These are phyloP conservation scores for Penicillium waksmanii DNA, from an alignment of 495 filamentous ascomycete genomes.

Conservation along the genomic window DNA sequence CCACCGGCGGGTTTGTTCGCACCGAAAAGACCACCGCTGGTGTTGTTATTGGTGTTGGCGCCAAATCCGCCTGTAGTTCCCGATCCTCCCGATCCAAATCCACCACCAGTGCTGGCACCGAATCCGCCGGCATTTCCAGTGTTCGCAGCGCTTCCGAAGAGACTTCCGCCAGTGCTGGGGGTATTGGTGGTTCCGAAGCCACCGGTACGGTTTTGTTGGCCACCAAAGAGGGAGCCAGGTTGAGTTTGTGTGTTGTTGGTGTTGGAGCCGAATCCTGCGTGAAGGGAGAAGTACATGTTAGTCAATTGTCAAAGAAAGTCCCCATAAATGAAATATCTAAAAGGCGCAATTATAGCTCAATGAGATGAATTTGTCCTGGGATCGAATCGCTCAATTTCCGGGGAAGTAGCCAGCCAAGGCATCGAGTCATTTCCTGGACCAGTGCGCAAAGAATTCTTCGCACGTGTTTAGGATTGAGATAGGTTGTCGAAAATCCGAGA, in stretches of 20 bases:
- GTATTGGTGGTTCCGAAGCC: constrained; percentile 55
- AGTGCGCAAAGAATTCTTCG: not conserved
- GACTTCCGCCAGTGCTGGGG: constrained; percentile 39
- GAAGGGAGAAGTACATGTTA: constrained; percentile 20
- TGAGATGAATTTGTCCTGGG: not conserved
- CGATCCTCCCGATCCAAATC: constrained; percentile 34
- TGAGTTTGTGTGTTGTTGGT: constrained; percentile 39
- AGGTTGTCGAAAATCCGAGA: not conserved
- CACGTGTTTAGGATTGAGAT: not conserved
- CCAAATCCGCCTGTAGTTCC: constrained; percentile 40
- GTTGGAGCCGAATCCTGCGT: constrained; percentile 43
- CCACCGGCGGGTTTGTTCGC: constrained; percentile 40
- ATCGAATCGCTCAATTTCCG: not conserved
- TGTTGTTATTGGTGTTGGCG: constrained; percentile 40
- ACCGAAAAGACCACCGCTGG: constrained; percentile 54
- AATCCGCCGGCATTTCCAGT: constrained; percentile 53
- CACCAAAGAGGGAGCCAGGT: constrained; percentile 41
- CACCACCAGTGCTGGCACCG: constrained; percentile 39
- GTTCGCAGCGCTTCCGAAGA: constrained; percentile 53
- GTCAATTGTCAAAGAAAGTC: constrained; percentile 11
- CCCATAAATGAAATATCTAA: too few species aligned
- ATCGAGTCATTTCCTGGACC: not conserved
- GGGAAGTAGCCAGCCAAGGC: not conserved
- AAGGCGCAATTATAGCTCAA: not conserved
- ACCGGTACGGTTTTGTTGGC: constrained; percentile 39